Percentiles rank a stretch among this genome's conserved stretches.
Conservation (phyloP, 75 land plant genomes). For the Larix kaempferi region DNA sequence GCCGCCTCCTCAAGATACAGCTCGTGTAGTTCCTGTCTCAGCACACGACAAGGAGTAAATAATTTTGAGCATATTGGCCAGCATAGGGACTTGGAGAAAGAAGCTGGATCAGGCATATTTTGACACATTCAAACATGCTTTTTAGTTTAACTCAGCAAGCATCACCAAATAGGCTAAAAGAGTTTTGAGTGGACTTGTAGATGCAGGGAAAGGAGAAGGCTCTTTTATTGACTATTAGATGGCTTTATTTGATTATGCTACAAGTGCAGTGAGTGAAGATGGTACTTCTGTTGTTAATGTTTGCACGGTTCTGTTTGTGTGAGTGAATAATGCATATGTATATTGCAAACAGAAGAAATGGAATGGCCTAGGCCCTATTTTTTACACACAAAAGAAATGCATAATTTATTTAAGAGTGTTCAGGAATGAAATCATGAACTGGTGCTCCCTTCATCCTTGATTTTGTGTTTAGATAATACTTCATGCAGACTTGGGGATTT, state of each 20-base stretch:
- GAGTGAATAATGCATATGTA: neutral
- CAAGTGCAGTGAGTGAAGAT: neutral
- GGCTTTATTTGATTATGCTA: neutral
- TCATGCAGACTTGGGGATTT: neutral
- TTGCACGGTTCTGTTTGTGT: neutral
- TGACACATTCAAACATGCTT: neutral
- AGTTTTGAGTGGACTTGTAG: neutral
- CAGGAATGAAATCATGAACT: neutral
- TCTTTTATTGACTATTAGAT: neutral
- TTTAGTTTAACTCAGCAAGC: neutral
- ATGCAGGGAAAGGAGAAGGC: neutral
- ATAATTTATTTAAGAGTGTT: neutral
- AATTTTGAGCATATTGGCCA: neutral
- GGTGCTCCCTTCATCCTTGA: neutral
- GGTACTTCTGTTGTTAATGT: neutral
- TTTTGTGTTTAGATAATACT: neutral
- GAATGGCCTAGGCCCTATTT: too few relatives aligned
- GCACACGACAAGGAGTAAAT: neutral
- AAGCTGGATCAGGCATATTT: neutral
- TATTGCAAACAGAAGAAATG: neutral
- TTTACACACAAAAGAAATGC: neutral
- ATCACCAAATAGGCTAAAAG: neutral
- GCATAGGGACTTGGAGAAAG: neutral
- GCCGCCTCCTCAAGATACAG: neutral
- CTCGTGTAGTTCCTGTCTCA: conserved; percentile 5